A percentile compares a stretch with the other conserved stretches of the same genome.
These are phyloP conservation scores for Stenocarpella maydis DNA, from an alignment of 2,329 filamentous ascomycete species.

Conservation along the genomic window DNA sequence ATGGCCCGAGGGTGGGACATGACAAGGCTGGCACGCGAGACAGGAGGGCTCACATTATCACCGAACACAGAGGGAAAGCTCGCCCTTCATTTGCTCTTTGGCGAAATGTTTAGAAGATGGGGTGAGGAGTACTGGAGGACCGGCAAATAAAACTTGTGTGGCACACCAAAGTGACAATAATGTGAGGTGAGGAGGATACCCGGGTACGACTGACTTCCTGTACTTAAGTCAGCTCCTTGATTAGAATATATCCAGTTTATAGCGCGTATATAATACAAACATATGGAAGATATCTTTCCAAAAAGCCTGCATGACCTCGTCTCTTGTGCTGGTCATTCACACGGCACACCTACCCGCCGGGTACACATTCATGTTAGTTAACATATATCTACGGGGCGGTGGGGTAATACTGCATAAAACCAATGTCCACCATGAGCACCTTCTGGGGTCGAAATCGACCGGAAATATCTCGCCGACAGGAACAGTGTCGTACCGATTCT, in stretches of 20 bases:
- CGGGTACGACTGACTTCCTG: not conserved
- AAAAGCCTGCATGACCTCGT: too few relatives aligned
- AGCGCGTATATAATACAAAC: not conserved
- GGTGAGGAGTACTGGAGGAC: conserved; percentile 27
- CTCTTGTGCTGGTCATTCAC: too few relatives aligned
- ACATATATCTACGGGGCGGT: too few relatives aligned
- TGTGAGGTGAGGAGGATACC: not conserved
- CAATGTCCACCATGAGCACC: conserved; percentile 37
- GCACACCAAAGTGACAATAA: not conserved
- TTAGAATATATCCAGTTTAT: not conserved
- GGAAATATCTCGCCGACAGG: not conserved
- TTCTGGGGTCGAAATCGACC: not conserved
- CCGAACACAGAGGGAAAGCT: conserved; percentile 32
- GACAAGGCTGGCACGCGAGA: conserved; percentile 27
- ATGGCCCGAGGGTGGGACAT: conserved; percentile 7
- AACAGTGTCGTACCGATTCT: conserved; percentile 5
- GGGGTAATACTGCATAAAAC: too few relatives aligned
- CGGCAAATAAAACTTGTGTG: not conserved
- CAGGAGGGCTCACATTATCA: conserved; percentile 27
- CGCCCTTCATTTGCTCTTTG: conserved; percentile 27
- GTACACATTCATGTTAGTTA: too few relatives aligned
- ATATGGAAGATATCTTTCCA: not conserved
- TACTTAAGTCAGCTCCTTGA: not conserved
- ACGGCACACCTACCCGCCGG: too few relatives aligned
- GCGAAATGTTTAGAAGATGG: conserved; percentile 32